Evolutionary conservation across 108 stramenopile genomes (phyloP).

Genomic region (Chaetoceros tenuissimus): DNA sequence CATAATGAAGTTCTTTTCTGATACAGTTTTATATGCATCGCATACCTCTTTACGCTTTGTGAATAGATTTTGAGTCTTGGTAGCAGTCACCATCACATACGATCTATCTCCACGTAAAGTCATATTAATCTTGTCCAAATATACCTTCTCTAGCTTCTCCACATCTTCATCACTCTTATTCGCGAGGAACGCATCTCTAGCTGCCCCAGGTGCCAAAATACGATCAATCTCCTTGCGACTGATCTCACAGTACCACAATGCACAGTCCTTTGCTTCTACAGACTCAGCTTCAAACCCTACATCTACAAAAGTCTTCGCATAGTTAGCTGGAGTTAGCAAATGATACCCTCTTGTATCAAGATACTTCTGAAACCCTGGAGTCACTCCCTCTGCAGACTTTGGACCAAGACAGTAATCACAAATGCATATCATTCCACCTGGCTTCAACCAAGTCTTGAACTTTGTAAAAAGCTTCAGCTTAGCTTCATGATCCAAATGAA

Average conservation of each 20-base stretch:
- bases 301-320: constrained; percentile 1
- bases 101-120: constrained; percentile 18
- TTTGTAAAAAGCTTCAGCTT: constrained; percentile 5
- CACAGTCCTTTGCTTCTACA: constrained; percentile 5
- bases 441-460: constrained; percentile 12
- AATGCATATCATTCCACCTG: constrained; percentile 14
- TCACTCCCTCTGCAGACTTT: too few species aligned
- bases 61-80: not conserved
- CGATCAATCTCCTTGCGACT: constrained; percentile 11
- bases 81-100: constrained; percentile 12
- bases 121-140: constrained; percentile 15
- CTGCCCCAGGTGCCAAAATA: constrained; percentile 3
- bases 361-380: constrained; percentile 2
- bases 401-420: constrained; percentile 6
- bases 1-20: constrained; percentile 11
- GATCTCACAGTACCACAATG: constrained; percentile 12
- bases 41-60: constrained; percentile 2
- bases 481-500: constrained; percentile 3
- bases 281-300: constrained; percentile 8
- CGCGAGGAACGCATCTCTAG: constrained; percentile 1
- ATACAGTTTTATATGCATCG: constrained; percentile 8
- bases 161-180: constrained; percentile 4
- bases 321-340: constrained; percentile 3
- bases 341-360: constrained; percentile 9
- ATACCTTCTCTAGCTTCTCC: constrained; percentile 7